Conservation (phyloP, 2,329 filamentous ascomycete genomes). For the Penicillium occitanis region DNA sequence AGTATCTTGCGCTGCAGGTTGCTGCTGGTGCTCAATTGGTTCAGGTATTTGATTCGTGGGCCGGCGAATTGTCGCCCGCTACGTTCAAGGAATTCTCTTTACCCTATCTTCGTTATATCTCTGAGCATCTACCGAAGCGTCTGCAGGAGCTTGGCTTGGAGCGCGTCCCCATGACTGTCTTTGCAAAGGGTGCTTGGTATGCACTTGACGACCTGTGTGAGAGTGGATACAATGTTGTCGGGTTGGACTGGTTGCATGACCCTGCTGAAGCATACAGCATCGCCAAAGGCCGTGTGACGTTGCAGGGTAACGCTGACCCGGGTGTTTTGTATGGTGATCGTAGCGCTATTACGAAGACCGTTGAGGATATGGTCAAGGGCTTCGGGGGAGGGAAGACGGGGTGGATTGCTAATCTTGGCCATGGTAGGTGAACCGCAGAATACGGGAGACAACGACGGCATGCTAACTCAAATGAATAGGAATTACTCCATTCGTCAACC, state of each 20-base stretch:
- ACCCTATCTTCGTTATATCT: slow-evolving; percentile 83
- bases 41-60: slow-evolving; percentile 98
- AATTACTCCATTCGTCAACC: slow-evolving; percentile 91
- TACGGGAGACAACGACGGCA: too few relatives aligned
- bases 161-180: slow-evolving; percentile 92
- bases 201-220: slow-evolving; percentile 83
- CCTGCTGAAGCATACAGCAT: slow-evolving; percentile 79
- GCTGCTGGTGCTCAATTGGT: slow-evolving; percentile 90
- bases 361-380: slow-evolving; percentile 82
- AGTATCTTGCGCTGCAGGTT: slow-evolving; percentile 90
- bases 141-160: slow-evolving; percentile 73
- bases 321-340: slow-evolving; percentile 85
- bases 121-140: slow-evolving; percentile 72
- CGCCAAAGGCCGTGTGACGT: slow-evolving; percentile 72
- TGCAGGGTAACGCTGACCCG: slow-evolving; percentile 96
- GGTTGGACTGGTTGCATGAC: slow-evolving; percentile 92
- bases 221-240: slow-evolving; percentile 88
- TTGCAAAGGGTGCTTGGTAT: slow-evolving; percentile 97
- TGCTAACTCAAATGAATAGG: slow-evolving; percentile 51
- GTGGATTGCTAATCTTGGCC: slow-evolving; percentile 96
- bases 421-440: slow-evolving; percentile 61
- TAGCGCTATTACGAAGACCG: slow-evolving; percentile 75
- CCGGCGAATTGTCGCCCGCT: slow-evolving; percentile 81
- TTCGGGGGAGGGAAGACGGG: slow-evolving; percentile 82
- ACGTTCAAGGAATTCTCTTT: slow-evolving; percentile 83